These are phyloP conservation scores for Guillardia theta DNA, from an alignment of 78 protist species.

Conservation along the genomic window DNA sequence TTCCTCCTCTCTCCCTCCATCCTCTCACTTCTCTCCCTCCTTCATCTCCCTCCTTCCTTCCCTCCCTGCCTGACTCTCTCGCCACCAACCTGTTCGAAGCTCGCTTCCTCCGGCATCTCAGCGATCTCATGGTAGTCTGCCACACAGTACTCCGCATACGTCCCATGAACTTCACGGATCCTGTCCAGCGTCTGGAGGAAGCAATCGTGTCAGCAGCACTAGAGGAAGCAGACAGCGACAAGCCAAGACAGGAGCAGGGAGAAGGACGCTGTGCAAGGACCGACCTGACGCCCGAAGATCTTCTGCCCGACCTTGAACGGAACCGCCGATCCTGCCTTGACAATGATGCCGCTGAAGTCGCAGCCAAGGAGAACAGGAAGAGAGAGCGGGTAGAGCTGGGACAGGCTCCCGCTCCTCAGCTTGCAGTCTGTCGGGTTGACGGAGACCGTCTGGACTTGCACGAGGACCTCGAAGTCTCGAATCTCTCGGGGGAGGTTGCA, in stretches of 20 bases:
- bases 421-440: conserved; percentile 1
- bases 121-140: neutral
- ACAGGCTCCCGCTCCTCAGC: neutral
- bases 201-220: neutral
- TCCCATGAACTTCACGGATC: neutral
- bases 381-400: neutral
- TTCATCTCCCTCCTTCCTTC: neutral
- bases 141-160: neutral
- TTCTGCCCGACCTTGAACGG: neutral
- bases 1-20: neutral
- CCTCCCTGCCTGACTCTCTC: neutral
- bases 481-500: conserved; percentile 14
- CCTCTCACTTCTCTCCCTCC: neutral
- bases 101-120: neutral
- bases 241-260: neutral
- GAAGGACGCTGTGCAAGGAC: neutral
- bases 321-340: neutral
- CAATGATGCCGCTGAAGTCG: neutral
- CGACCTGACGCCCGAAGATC: neutral
- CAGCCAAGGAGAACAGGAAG: neutral
- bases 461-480: neutral
- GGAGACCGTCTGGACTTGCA: neutral
- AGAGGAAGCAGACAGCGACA: neutral
- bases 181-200: neutral
- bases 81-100: neutral